phyloP scores from a whole-genome alignment of 2,329 filamentous ascomycete genomes.

The Cordyceps sp. region DNA sequence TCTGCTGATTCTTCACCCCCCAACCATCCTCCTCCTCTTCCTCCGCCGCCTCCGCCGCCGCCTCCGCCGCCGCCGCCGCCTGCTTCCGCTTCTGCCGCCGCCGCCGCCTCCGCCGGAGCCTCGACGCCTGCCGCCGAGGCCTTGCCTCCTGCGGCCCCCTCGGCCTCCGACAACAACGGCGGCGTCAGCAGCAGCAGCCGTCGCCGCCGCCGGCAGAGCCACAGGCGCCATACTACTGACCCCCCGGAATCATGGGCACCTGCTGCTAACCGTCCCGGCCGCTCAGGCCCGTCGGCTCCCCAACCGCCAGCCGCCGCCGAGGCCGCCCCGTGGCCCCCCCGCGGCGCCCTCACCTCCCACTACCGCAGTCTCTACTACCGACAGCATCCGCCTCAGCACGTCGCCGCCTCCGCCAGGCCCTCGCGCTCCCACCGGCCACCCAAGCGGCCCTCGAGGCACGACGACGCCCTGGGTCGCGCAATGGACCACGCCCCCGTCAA shows the following conservation, averaged over 20 bases:
- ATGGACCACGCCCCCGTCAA: slow-evolving; percentile 24
- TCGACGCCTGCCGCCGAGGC: neutral
- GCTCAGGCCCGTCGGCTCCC: slow-evolving; percentile 2
- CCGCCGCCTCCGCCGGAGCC: too few species aligned
- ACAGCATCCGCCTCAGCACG: neutral
- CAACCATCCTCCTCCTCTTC: neutral
- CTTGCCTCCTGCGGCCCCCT: too few species aligned
- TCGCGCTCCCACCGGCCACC: slow-evolving; percentile 5
- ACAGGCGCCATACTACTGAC: slow-evolving; percentile 4
- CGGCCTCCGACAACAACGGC: neutral
- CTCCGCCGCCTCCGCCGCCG: slow-evolving; percentile 1
- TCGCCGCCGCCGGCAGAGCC: slow-evolving; percentile 1
- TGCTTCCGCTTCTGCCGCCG: neutral
- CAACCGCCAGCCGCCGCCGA: neutral
- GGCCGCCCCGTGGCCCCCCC: too few species aligned
- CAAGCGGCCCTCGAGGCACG: slow-evolving; percentile 11
- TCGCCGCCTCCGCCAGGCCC: slow-evolving; percentile 2
- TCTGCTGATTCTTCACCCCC: too few species aligned
- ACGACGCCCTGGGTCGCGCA: slow-evolving; percentile 7
- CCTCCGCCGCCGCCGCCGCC: neutral
- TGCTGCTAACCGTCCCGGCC: slow-evolving; percentile 4
- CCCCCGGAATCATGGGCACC: slow-evolving; percentile 5
- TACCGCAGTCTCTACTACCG: neutral
- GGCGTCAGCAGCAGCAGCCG: neutral
- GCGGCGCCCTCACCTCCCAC: slow-evolving; percentile 1